Evolutionary conservation across 2,329 filamentous ascomycete species (phyloP).

Genomic region (Phyllosticta citribraziliensis): DNA sequence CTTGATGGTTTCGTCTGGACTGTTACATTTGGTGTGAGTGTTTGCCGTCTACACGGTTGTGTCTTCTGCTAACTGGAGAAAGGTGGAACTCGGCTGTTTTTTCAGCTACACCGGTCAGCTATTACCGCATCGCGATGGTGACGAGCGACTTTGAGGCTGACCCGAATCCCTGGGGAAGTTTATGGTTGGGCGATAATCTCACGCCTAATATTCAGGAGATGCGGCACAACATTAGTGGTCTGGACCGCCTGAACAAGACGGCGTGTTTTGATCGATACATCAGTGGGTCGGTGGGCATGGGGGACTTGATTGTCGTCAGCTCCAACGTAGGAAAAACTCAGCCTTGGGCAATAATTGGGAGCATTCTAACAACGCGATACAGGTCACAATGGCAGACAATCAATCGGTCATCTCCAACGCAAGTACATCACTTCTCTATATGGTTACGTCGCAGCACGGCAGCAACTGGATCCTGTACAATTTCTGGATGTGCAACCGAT

Average conservation of each 20-base stretch:
- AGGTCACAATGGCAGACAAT: not conserved
- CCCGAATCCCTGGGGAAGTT: not conserved
- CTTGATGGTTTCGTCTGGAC: not conserved
- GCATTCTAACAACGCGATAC: not conserved
- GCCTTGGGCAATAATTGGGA: not conserved
- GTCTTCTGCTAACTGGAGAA: no score
- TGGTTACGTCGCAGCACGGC: not conserved
- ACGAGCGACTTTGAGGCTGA: not conserved
- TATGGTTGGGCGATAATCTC: not conserved
- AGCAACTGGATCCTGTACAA: not conserved
- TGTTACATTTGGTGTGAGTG: constrained; percentile 5
- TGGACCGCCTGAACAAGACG: not conserved
- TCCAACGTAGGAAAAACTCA: not conserved
- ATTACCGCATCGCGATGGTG: not conserved
- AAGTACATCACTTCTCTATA: not conserved
- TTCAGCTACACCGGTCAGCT: not conserved
- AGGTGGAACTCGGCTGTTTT: constrained; percentile 4
- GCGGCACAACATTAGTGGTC: not conserved
- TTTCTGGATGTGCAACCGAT: not conserved
- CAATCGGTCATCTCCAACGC: not conserved
- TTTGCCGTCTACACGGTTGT: no score
- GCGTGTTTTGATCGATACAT: not conserved
- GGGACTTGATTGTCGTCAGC: not conserved
- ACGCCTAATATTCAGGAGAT: not conserved
- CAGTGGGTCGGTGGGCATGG: not conserved